A percentile compares a stretch with the other conserved stretches of the same genome.
These are phyloP conservation scores for Phylloporus sp. DNA, from an alignment of 1,284 basidiomycete genomes.

Conservation along the genomic window DNA sequence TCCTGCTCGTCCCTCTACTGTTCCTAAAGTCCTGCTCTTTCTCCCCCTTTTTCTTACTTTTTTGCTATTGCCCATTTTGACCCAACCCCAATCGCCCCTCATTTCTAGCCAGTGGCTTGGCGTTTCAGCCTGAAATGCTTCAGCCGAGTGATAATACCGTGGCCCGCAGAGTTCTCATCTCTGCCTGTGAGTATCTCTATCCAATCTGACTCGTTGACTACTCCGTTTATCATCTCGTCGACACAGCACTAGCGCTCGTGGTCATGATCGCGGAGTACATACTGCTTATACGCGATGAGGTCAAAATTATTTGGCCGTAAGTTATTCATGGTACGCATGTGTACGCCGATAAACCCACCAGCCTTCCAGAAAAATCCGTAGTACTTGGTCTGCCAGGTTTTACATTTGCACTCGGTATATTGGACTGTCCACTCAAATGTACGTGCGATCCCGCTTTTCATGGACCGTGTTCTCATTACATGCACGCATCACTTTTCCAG, in stretches of 20 bases:
- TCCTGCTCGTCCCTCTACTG: neutral
- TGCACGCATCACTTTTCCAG: no score
- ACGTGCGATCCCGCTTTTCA: neutral
- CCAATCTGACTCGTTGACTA: no score
- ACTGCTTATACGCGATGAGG: constrained; percentile 22
- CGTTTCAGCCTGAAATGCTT: neutral
- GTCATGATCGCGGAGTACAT: constrained; percentile 22
- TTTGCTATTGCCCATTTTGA: neutral
- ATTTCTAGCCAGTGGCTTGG: neutral
- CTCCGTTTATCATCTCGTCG: neutral
- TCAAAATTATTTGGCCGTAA: constrained; percentile 25
- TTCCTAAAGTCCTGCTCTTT: neutral
- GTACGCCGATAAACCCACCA: neutral
- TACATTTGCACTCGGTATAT: constrained; percentile 21
- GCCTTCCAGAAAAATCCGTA: constrained; percentile 11
- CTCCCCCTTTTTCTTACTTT: neutral
- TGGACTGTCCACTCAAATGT: constrained; percentile 26
- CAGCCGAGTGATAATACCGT: neutral
- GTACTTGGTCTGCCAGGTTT: constrained; percentile 10
- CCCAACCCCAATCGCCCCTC: neutral
- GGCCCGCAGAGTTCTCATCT: constrained; percentile 4
- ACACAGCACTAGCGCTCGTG: constrained; percentile 10
- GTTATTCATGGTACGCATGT: neutral
- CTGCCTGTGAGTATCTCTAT: constrained; percentile 12
- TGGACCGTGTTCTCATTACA: neutral